Evolutionary conservation across 305 asterid genomes (phyloP).

Genomic region (Solanum hybrid): DNA sequence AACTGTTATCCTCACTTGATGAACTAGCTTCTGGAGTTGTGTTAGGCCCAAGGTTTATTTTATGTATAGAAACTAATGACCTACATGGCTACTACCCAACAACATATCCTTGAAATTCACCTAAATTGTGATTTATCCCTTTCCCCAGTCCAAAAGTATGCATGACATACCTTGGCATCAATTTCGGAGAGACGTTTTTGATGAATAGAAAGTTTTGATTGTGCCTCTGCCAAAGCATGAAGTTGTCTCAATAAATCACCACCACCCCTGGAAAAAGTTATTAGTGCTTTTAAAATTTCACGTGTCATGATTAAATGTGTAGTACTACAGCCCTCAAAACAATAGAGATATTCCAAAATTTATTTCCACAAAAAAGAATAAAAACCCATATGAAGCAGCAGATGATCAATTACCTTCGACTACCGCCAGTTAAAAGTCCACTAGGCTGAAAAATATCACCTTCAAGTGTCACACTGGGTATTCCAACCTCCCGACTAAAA

Average conservation of each 20-base stretch:
- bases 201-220: conserved; percentile 51
- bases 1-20: not conserved
- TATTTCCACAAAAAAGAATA: not conserved
- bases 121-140: not conserved
- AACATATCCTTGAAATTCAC: not conserved
- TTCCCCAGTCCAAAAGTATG: not conserved
- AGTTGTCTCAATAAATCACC: conserved; percentile 79
- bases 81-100: not conserved
- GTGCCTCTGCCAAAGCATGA: conserved; percentile 76
- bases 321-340: not conserved
- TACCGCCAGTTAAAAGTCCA: conserved; percentile 95
- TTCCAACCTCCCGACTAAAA: conserved; percentile 52
- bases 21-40: not conserved
- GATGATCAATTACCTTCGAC: conserved; percentile 63
- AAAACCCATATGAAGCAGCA: not conserved
- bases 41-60: not conserved
- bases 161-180: conserved; percentile 55
- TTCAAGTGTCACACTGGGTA: conserved; percentile 73
- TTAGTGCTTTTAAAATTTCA: conserved; percentile 10
- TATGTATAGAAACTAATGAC: not conserved
- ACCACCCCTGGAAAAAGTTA: conserved; percentile 67
- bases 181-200: conserved; percentile 53
- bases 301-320: not conserved
- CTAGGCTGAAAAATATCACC: conserved; percentile 96
- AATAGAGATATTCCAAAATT: not conserved